Evolutionary conservation across 768 basidiomycete genomes (phyloP).

Genomic region (Boletales sp.): DNA sequence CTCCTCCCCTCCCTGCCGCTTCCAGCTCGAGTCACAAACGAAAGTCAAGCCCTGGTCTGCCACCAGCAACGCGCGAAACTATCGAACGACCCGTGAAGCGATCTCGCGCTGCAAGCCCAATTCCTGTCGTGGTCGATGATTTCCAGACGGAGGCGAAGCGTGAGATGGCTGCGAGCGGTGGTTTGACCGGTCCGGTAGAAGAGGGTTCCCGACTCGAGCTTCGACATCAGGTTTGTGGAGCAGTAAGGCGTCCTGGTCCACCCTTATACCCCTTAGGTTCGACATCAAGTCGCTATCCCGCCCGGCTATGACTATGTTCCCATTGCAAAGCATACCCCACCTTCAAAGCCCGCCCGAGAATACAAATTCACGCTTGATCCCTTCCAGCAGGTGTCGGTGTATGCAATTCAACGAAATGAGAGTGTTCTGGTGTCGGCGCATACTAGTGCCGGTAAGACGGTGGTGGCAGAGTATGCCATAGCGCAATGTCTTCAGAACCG

Average conservation of each 20-base stretch:
- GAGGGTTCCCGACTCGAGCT: conserved; percentile 70
- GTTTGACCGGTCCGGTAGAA: conserved; percentile 72
- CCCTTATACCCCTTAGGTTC: conserved; percentile 50
- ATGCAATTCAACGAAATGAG: conserved; percentile 96
- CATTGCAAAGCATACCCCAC: conserved; percentile 88
- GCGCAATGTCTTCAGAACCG: conserved; percentile 92
- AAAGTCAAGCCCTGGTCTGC: conserved; percentile 17
- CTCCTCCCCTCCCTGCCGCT: not conserved
- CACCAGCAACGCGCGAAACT: conserved; percentile 18
- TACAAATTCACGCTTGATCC: conserved; percentile 98
- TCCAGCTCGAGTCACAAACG: conserved; percentile 19
- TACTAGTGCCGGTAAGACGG: conserved; percentile 98
- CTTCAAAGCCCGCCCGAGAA: conserved; percentile 82
- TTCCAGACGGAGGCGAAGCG: conserved; percentile 93
- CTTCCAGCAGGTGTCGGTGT: conserved; percentile 92
- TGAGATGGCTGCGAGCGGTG: conserved; percentile 86
- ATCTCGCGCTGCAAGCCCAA: conserved; percentile 55
- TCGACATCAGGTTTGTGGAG: conserved; percentile 58
- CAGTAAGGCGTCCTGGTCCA: not conserved
- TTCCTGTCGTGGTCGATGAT: conserved; percentile 84
- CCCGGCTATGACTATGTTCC: conserved; percentile 88
- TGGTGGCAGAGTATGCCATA: conserved; percentile 99
- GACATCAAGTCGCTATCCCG: conserved; percentile 96
- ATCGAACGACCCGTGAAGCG: conserved; percentile 49
- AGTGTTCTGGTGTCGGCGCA: conserved; percentile 97